phyloP scores from a whole-genome alignment of 352 stramenopile genomes.

The Elongisporangium prolatum region DNA sequence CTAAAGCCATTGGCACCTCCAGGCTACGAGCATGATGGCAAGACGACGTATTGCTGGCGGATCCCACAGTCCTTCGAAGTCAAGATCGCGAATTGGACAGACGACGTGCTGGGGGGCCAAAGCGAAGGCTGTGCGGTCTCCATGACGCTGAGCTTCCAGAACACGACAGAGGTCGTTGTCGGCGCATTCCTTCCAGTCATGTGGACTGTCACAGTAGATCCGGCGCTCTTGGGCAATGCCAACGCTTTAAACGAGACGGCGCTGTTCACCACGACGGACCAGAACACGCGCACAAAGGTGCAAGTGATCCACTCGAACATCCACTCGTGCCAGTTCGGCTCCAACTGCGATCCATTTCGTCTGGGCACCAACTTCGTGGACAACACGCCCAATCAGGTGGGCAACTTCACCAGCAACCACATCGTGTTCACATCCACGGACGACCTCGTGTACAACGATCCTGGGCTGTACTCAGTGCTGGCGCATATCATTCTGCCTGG shows the following conservation, averaged over 20 bases:
- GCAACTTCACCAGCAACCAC: constrained; percentile 10
- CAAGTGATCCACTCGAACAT: constrained; percentile 23
- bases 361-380: constrained; percentile 9
- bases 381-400: constrained; percentile 20
- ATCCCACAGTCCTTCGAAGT: constrained; percentile 14
- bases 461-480: constrained; percentile 21
- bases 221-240: constrained; percentile 5
- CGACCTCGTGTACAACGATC: constrained; percentile 12
- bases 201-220: constrained; percentile 19
- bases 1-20: background rate
- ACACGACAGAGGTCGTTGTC: constrained; percentile 2
- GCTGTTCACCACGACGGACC: constrained; percentile 8
- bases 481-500: constrained; percentile 24
- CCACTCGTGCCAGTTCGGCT: constrained; percentile 22
- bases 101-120: constrained; percentile 8
- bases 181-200: constrained; percentile 13
- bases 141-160: constrained; percentile 12
- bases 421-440: constrained; percentile 16
- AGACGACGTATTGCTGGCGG: constrained; percentile 30
- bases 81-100: constrained; percentile 4
- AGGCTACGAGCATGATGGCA: constrained; percentile 22
- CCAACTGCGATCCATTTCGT: constrained; percentile 24
- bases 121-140: constrained; percentile 15
- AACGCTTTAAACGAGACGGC: constrained; percentile 10
- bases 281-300: constrained; percentile 3